A percentile compares a stretch with the other conserved stretches of the same genome.
phyloP scores from a whole-genome alignment of 495 filamentous ascomycete species.

The Penicillium longicatenatum region DNA sequence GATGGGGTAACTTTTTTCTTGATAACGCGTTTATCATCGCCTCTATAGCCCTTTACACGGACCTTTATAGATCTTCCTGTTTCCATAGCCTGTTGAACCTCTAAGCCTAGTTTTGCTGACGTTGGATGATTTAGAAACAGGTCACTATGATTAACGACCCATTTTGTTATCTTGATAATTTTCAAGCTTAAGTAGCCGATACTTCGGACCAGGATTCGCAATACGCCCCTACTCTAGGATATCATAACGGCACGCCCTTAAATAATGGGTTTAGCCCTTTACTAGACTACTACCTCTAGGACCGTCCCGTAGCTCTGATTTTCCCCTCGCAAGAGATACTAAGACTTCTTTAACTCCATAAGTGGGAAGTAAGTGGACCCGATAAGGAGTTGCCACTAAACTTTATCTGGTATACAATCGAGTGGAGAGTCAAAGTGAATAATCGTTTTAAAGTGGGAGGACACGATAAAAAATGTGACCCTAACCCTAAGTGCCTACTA shows the following conservation, averaged over 20 bases:
- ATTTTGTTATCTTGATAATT: neutral
- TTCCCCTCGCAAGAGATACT: neutral
- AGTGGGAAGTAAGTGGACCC: slow-evolving; percentile 3
- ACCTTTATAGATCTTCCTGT: neutral
- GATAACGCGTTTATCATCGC: neutral
- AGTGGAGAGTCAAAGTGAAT: slow-evolving; percentile 14
- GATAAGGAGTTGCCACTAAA: slow-evolving; percentile 1
- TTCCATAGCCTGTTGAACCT: neutral
- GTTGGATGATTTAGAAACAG: neutral
- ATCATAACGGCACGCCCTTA: neutral
- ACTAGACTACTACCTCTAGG: neutral
- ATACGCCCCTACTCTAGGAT: slow-evolving; percentile 9
- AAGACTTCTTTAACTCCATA: neutral
- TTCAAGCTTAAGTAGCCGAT: neutral
- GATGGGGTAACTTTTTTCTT: neutral
- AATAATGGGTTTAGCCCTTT: slow-evolving; percentile 6
- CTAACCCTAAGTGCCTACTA: slow-evolving; percentile 2
- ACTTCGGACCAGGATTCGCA: slow-evolving; percentile 10
- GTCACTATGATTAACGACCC: neutral
- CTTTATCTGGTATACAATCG: slow-evolving; percentile 11
- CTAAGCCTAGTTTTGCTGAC: neutral
- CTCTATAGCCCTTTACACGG: neutral
- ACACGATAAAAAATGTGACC: slow-evolving; percentile 1
- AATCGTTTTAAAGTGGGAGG: slow-evolving; percentile 7
- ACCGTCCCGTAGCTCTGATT: neutral